Base-by-base conservation (phyloP, 2,329 filamentous ascomycete species). In the Microascus cirrosus region DNA sequence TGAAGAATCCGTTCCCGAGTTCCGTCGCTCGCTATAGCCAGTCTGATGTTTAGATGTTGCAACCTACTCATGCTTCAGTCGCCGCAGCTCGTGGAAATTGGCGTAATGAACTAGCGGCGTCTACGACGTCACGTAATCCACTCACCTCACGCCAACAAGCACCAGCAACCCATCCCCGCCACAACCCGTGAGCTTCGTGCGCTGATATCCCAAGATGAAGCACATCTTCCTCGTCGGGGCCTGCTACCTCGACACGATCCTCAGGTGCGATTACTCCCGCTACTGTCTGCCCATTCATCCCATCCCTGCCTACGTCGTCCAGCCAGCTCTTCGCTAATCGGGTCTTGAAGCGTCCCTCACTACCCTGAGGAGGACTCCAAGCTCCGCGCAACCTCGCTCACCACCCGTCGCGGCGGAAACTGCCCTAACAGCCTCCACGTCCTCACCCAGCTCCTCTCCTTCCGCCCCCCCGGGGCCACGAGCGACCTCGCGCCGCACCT, bases 321-420 rank as follows among this genome's bases (percentile, higher is more conserved):
- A 12, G 3, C 45, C 45, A 50, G 12, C 45, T 24, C 22, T 8
- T 42, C 45, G 7, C 45, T 24, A 11, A 22, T 20, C n/a, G n/a
- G 22, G 4, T 22, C 45, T n/a, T 36, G 55, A 66, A 88, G 84
- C 61, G 79, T 89, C 36, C 81, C 85, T 2, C 72, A 82, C 65
- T 90, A 83, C 66, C 87, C 87, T 1, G 69, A 70, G 7, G 87
- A 91, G 71, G 87, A 92, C 72, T 78, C 82, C 54, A 91, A 91
- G 69, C 74, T 89, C 48, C 84, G 87, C 35, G 86, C 87, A 20
- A 79, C 80, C 2, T 74, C 66, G 25, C 67, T 87, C 58, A 71
- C 74, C 39, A 77, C 78, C 51, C 81, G 87, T 34, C 80, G 86
- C 28, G 87, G 88, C 56, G 87, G 87, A 35, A 92, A 91, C 68